Base-by-base conservation (phyloP, 2,329 filamentous ascomycete species). In the Tolypocladium cylindrosporum region DNA sequence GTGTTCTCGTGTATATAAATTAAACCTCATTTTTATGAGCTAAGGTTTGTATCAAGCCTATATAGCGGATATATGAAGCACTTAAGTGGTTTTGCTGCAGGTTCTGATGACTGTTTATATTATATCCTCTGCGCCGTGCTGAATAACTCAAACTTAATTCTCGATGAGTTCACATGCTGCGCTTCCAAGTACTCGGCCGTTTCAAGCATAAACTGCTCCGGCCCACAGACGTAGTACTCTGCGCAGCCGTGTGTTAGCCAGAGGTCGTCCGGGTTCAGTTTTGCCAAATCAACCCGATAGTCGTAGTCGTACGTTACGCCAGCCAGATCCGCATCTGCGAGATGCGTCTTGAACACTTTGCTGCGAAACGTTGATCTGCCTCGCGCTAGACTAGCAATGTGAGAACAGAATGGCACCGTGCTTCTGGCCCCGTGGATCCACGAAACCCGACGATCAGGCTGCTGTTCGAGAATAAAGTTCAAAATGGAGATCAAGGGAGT, bases 401-500 rank as follows among this genome's bases (percentile, higher is more conserved):
- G 77, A 8, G 77, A 71, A 57, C 77, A 76, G 66, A 86, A 86
- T 0, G 83, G 80, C 1, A 77, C 72, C 3, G 75, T 72, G 8
- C 73, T 74, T 21, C 79, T 77, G 4, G 80, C 79, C 27, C 80
- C 82, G 67, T 86, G 83, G 58, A 86, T 76, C 76, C 83, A 86
- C 43, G 81, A 80, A 51, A 86, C 68, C 31, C 77, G 77, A 3
- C 82, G 75, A 50, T 71, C 69, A 16, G 75, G 72, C 58, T 76
- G 72, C 13, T 73, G 68, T 55, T 77, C 72, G 19, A 74, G 68
- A 41, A 84, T 69, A 6, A 79, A 78, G 69, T 83, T 82, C 60
- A 86, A 72, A 61, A 87, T 87, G 40, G 83, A 78, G 39, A 84
- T 72, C 68, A 87, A 74, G 1, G 84, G 84, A 0, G 84, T 79